Evolutionary conservation across 2,329 filamentous ascomycete species (phyloP).

Genomic region (Phialophora macrospora): DNA sequence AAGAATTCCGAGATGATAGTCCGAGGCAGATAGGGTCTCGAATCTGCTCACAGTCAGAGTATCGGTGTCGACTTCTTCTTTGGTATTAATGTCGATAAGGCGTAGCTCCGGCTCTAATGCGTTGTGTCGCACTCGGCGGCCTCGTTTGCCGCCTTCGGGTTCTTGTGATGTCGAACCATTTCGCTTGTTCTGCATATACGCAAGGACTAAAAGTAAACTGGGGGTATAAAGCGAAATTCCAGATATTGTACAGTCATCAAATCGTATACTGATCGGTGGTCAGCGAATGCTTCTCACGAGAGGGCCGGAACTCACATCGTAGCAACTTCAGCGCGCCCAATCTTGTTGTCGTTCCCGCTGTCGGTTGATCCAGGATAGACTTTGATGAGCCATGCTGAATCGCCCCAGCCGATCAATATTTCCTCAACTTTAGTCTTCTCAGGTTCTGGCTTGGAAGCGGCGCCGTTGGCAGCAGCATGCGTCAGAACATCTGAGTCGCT

Average conservation of each 20-base stretch:
- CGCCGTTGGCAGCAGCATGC: constrained; percentile 49
- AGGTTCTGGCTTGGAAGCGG: constrained; percentile 48
- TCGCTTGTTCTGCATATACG: constrained; percentile 78
- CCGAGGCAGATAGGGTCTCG: constrained; percentile 81
- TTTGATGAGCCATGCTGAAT: constrained; percentile 93
- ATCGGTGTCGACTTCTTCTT: constrained; percentile 83
- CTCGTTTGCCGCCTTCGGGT: constrained; percentile 42
- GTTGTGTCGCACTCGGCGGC: constrained; percentile 68
- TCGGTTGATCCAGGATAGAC: constrained; percentile 77
- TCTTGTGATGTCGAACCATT: constrained; percentile 66
- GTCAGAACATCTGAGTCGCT: constrained; percentile 55
- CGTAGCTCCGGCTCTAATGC: constrained; percentile 86
- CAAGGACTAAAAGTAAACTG: constrained; percentile 85
- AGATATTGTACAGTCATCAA: constrained; percentile 95
- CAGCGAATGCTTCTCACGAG: constrained; percentile 38
- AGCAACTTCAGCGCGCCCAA: constrained; percentile 84
- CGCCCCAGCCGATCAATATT: constrained; percentile 91
- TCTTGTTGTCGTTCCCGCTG: constrained; percentile 69
- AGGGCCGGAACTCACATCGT: constrained; percentile 72
- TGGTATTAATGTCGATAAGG: constrained; percentile 84
- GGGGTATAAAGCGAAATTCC: constrained; percentile 96
- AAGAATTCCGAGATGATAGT: constrained; percentile 87
- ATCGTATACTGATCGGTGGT: constrained; percentile 66
- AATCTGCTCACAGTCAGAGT: constrained; percentile 83
- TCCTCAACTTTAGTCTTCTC: constrained; percentile 65